phyloP scores from a whole-genome alignment of 768 basidiomycete genomes.

The Suillus tomentosus region DNA sequence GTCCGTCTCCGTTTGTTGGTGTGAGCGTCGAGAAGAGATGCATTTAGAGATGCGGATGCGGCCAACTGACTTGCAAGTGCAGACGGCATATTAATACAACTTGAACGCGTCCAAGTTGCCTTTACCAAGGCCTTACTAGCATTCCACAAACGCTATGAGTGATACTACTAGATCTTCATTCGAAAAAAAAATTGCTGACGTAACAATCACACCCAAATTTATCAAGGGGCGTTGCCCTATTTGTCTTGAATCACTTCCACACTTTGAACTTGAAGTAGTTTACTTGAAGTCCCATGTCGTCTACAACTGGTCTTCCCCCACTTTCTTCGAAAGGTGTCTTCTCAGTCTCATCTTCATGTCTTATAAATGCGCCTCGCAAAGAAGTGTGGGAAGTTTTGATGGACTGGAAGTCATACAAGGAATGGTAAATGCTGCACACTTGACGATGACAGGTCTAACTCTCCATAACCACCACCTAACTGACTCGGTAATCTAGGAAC shows the following conservation, averaged over 20 bases:
- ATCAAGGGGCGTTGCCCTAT: too few species aligned
- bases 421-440: constrained; percentile 50
- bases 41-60: constrained; percentile 77
- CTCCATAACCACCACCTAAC: constrained; percentile 11
- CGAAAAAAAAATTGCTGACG: too few species aligned
- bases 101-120: background rate
- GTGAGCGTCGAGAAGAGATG: constrained; percentile 65
- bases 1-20: constrained; percentile 58
- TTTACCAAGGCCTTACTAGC: too few species aligned
- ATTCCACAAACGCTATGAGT: too few species aligned
- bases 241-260: too few species aligned
- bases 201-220: too few species aligned
- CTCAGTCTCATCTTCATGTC: constrained; percentile 42
- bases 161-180: too few species aligned
- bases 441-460: constrained; percentile 6
- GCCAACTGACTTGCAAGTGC: constrained; percentile 84
- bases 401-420: constrained; percentile 61
- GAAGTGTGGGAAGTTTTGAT: constrained; percentile 62
- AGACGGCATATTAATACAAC: constrained; percentile 49
- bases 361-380: constrained; percentile 63
- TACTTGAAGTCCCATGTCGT: too few species aligned
- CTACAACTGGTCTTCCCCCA: constrained; percentile 39
- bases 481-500: constrained; percentile 48
- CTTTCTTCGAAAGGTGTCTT: constrained; percentile 47
- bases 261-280: too few species aligned